phyloP scores from a whole-genome alignment of 2,329 filamentous ascomycete species.

The Penicillium verrucosum region DNA sequence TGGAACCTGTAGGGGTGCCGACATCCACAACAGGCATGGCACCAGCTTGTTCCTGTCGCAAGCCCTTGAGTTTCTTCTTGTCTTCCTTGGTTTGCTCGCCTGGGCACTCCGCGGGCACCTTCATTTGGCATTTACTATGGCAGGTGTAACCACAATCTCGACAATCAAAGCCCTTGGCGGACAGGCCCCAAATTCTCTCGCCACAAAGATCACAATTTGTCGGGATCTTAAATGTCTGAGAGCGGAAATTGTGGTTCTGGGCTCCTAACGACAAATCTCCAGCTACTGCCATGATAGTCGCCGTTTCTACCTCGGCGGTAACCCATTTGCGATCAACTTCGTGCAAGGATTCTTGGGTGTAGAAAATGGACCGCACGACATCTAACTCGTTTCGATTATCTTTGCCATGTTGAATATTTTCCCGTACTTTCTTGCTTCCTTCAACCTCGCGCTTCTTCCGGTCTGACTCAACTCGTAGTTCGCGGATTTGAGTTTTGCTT shows the following conservation, averaged over 20 bases:
- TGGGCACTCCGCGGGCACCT: slow-evolving; percentile 92
- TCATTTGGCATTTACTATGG: slow-evolving; percentile 98
- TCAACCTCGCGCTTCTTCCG: slow-evolving; percentile 85
- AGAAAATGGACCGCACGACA: slow-evolving; percentile 77
- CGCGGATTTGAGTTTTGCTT: slow-evolving; percentile 78
- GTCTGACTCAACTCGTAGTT: slow-evolving; percentile 78
- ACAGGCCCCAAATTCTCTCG: slow-evolving; percentile 94
- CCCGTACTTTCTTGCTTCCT: slow-evolving; percentile 66
- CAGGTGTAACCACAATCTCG: slow-evolving; percentile 96
- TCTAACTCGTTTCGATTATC: slow-evolving; percentile 88
- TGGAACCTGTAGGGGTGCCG: slow-evolving; percentile 34
- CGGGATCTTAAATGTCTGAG: slow-evolving; percentile 98
- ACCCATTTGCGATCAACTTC: slow-evolving; percentile 78
- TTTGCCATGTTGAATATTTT: slow-evolving; percentile 74
- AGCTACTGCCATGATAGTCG: slow-evolving; percentile 84
- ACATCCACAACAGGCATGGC: slow-evolving; percentile 43
- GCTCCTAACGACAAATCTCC: slow-evolving; percentile 90
- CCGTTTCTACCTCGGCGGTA: slow-evolving; percentile 87
- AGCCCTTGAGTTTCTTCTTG: slow-evolving; percentile 85
- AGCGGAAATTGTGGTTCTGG: slow-evolving; percentile 95
- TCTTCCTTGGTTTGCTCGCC: slow-evolving; percentile 93
- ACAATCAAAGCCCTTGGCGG: slow-evolving; percentile 94
- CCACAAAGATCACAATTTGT: slow-evolving; percentile 97
- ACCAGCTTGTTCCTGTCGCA: slow-evolving; percentile 76
- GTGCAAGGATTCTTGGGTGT: slow-evolving; percentile 79